These are phyloP conservation scores for Sporormia fimetaria DNA, from an alignment of 495 filamentous ascomycete genomes.

Conservation along the genomic window DNA sequence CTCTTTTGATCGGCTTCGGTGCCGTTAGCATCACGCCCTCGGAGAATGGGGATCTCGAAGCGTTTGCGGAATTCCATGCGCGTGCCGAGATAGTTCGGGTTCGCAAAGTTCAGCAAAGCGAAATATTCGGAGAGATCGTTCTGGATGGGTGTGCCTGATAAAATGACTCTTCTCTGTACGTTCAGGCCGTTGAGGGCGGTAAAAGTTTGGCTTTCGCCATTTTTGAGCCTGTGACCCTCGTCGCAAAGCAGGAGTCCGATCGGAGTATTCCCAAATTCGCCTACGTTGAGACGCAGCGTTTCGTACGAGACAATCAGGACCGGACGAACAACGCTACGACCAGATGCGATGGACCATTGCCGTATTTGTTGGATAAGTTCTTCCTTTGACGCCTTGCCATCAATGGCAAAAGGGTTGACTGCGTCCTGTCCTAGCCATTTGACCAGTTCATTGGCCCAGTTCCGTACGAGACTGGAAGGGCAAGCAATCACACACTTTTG, in stretches of 20 bases:
- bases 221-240: slow-evolving; percentile 97
- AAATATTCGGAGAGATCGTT: slow-evolving; percentile 98
- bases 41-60: slow-evolving; percentile 86
- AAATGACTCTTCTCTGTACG: slow-evolving; percentile 81
- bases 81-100: slow-evolving; percentile 81
- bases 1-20: slow-evolving; percentile 70
- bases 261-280: slow-evolving; percentile 71
- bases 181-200: slow-evolving; percentile 80
- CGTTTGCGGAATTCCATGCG: slow-evolving; percentile 88
- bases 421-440: slow-evolving; percentile 95
- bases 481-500: slow-evolving; percentile 99
- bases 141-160: slow-evolving; percentile 95
- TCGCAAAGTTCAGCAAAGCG: slow-evolving; percentile 90
- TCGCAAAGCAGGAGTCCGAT: slow-evolving; percentile 97
- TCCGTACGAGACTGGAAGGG: slow-evolving; percentile 88
- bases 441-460: slow-evolving; percentile 92
- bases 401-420: slow-evolving; percentile 87
- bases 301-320: slow-evolving; percentile 99
- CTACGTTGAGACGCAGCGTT: slow-evolving; percentile 80
- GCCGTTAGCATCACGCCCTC: slow-evolving; percentile 82
- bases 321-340: slow-evolving; percentile 79
- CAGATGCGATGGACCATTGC: slow-evolving; percentile 87
- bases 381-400: slow-evolving; percentile 91
- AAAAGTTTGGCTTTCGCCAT: slow-evolving; percentile 92
- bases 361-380: slow-evolving; percentile 80